A percentile compares a stretch with the other conserved stretches of the same genome.
These are phyloP conservation scores for Citrus cavaleriei DNA, from an alignment of 345 rosid species.

Conservation along the genomic window DNA sequence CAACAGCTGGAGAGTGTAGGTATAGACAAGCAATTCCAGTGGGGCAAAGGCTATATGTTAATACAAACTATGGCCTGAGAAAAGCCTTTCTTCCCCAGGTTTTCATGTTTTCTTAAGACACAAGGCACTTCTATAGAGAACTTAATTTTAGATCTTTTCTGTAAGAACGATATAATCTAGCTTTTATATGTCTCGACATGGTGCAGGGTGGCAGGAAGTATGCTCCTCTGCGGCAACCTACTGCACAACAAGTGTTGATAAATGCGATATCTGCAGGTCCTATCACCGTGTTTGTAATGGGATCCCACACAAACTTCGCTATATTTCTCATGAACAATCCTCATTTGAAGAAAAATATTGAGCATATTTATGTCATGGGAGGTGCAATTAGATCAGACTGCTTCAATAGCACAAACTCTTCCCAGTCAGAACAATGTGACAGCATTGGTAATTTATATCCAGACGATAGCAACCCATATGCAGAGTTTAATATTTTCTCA, in stretches of 20 bases:
- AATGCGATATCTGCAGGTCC: slow-evolving; percentile 21
- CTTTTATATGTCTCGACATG: neutral
- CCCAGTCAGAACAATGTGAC: neutral
- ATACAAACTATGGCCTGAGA: slow-evolving; percentile 22
- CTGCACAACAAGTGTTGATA: slow-evolving; percentile 20
- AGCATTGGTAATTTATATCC: slow-evolving; percentile 9
- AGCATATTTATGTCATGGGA: slow-evolving; percentile 28
- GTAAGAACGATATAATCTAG: neutral
- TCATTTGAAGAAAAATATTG: slow-evolving; percentile 24
- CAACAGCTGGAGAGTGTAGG: slow-evolving; percentile 27
- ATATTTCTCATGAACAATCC: slow-evolving; percentile 25
- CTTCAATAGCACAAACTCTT: neutral
- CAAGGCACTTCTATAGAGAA: neutral
- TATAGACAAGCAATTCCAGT: slow-evolving; percentile 27
- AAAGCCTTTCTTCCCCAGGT: slow-evolving; percentile 29
- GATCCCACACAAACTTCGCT: slow-evolving; percentile 23
- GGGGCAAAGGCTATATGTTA: neutral
- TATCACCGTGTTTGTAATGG: slow-evolving; percentile 13
- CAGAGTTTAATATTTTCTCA: slow-evolving; percentile 23
- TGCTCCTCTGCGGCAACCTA: slow-evolving; percentile 20
- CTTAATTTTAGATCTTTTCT: neutral
- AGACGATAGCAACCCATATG: slow-evolving; percentile 19
- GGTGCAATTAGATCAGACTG: slow-evolving; percentile 15
- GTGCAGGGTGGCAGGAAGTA: slow-evolving; percentile 23
- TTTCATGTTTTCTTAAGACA: neutral